Conservation (phyloP, 1,139 yeast species). For the Scheffersomyces quercinus region DNA sequence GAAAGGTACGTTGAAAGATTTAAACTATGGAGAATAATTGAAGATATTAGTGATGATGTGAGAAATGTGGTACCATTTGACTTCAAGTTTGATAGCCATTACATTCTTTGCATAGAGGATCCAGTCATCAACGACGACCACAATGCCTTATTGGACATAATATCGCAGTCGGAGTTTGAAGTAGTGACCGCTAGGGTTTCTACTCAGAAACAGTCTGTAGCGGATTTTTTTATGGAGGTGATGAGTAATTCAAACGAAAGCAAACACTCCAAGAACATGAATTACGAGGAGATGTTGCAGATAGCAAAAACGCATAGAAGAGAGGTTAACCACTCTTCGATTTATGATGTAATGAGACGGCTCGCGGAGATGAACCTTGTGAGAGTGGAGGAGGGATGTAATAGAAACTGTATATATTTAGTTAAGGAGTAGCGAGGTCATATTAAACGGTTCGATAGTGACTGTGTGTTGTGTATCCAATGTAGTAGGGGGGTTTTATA, state of each 20-base stretch:
- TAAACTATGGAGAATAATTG: not conserved
- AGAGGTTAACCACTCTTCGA: conserved; percentile 5
- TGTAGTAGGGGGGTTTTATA: no score
- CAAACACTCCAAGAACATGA: not conserved
- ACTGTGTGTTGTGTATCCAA: no score
- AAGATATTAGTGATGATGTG: conserved; percentile 1
- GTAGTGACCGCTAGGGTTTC: conserved; percentile 31
- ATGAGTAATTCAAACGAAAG: not conserved
- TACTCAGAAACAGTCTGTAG: conserved; percentile 13
- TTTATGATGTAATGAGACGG: conserved; percentile 19
- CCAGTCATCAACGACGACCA: conserved; percentile 24
- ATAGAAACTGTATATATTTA: conserved; percentile 23
- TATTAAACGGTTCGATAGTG: no score
- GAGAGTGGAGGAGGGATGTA: conserved; percentile 23
- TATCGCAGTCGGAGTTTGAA: conserved; percentile 26
- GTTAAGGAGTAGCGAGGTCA: conserved; percentile 1
- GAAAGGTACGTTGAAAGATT: not conserved
- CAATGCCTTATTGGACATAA: conserved; percentile 18
- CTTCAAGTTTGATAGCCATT: conserved; percentile 25
- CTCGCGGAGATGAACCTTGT: conserved; percentile 34
- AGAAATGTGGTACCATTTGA: conserved; percentile 32
- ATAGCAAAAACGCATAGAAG: conserved; percentile 8
- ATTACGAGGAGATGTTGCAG: conserved; percentile 20
- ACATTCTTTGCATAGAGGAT: conserved; percentile 33
- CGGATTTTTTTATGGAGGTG: conserved; percentile 12